Base-by-base conservation (phyloP, 352 stramenopile genomes). In the Pythium monospermum region DNA sequence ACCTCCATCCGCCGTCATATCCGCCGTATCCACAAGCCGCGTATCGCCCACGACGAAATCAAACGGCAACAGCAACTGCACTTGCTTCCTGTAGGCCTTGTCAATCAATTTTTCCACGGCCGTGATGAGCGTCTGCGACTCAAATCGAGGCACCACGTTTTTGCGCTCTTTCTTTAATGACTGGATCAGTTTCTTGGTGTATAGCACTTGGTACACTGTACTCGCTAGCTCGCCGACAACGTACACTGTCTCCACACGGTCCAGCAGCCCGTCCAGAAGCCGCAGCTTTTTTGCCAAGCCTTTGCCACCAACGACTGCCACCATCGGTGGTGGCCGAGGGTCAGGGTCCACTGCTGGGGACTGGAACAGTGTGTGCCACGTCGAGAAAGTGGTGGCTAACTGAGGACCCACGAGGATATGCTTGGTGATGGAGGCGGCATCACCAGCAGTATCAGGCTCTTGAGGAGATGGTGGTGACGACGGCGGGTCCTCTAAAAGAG, bases 181-280 rank as follows among this genome's bases (percentile, higher is more conserved):
- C n/a, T 68, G 57, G 26, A 61, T 64, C 12, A 53, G 35, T 19
- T 57, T 26, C 48, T 72, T 61, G 16, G 59, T 59, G 32, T 61
- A 62, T 4, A 85, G 33, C 35, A 87, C 68, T 25, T 76, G 69
- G 36, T 71, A 82, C 2, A 92, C 37, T 31, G 68, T 69, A 40
- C 74, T 69, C 0, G 76, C 81, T 8, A 90, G 40, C 39, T 85
- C 74, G 15, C 78, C 78, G 8, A 77, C 72, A 54, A 92, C 76
- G 54, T 82, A 92, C 32, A 92, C 72, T 26, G 57, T 47, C 6
- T 81, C 48, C 0, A 61, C 76, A 16, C 73, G 45, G 36, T 92
- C 74, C 3, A 92, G 21, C 32, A 92, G 38, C 10, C 66, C 62
- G 49, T 92, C 76, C 43, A 92, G 73, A 13, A 92, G 28, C 0